These are phyloP conservation scores for Akebia trifoliata DNA, from an alignment of 164 flowering plant genomes.

Conservation along the genomic window DNA sequence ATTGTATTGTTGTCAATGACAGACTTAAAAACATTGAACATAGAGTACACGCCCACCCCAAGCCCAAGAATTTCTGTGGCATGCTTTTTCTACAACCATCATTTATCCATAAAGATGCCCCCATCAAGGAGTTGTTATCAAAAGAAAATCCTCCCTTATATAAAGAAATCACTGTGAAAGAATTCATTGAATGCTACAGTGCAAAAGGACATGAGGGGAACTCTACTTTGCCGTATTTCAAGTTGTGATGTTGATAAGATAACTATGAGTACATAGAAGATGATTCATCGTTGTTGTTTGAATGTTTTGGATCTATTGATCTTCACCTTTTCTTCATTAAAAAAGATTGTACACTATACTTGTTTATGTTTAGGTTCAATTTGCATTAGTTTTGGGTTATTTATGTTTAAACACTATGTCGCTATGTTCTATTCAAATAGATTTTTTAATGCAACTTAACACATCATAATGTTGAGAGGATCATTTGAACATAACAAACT, in stretches of 20 bases:
- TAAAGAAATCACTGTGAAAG: slow-evolving; percentile 22
- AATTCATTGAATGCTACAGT: slow-evolving; percentile 9
- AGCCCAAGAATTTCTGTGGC: slow-evolving; percentile 45
- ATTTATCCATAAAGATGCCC: slow-evolving; percentile 19
- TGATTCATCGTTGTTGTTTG: too few species aligned
- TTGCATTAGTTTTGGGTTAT: too few species aligned
- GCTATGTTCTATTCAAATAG: too few species aligned
- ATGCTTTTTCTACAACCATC: slow-evolving; percentile 19
- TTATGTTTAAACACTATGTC: too few species aligned
- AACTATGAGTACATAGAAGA: too few species aligned
- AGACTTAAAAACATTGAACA: slow-evolving; percentile 34
- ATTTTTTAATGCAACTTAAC: too few species aligned
- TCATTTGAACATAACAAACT: too few species aligned
- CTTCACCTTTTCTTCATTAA: too few species aligned
- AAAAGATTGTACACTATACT: too few species aligned
- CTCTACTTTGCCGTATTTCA: slow-evolving; percentile 16
- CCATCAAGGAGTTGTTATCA: slow-evolving; percentile 35
- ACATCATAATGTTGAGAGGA: too few species aligned
- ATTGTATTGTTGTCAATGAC: slow-evolving; percentile 28
- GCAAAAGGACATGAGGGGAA: slow-evolving; percentile 23
- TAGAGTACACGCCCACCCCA: slow-evolving; percentile 17
- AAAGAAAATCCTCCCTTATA: slow-evolving; percentile 32
- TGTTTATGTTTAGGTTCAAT: too few species aligned
- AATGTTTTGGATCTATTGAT: too few species aligned
- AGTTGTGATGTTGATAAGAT: slow-evolving; percentile 2